Percentiles rank a stretch among this genome's conserved stretches.
Conservation (phyloP, 1,284 basidiomycete species). For the Papiliotrema fonsecae region DNA sequence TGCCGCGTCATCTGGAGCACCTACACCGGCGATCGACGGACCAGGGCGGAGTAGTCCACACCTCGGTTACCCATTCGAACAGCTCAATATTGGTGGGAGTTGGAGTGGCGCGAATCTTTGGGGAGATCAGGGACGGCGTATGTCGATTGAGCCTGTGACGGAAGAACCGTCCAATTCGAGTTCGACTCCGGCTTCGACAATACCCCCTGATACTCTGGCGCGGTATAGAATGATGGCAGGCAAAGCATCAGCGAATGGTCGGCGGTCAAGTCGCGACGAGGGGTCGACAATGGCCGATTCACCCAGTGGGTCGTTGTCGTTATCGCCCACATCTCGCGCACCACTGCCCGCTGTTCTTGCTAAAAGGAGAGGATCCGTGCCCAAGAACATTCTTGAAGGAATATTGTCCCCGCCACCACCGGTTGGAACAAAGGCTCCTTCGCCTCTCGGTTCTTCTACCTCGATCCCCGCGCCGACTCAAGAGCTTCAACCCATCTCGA, state of each 20-base stretch:
- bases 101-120: conserved; percentile 37
- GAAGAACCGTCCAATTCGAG: background rate
- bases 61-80: conserved; percentile 46
- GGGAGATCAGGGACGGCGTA: conserved; percentile 13
- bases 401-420: conserved; percentile 3
- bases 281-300: conserved; percentile 1
- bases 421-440: conserved; percentile 11
- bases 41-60: conserved; percentile 37
- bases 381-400: conserved; percentile 11
- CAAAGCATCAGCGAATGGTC: conserved; percentile 7
- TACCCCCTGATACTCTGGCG: conserved; percentile 11
- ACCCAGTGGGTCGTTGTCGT: background rate
- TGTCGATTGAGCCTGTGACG: conserved; percentile 3
- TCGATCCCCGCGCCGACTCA: conserved; percentile 6
- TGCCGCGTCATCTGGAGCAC: conserved; percentile 44
- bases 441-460: conserved; percentile 12
- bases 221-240: conserved; percentile 16
- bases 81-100: conserved; percentile 40
- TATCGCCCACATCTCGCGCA: conserved; percentile 1
- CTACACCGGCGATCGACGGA: conserved; percentile 43
- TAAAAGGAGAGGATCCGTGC: conserved; percentile 19
- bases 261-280: background rate
- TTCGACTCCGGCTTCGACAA: conserved; percentile 9
- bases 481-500: conserved; percentile 21
- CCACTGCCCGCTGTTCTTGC: conserved; percentile 17